A percentile compares a stretch with the other conserved stretches of the same genome.
Conservation (phyloP, 2,329 filamentous ascomycete species). For the Beauveria medogensis region DNA sequence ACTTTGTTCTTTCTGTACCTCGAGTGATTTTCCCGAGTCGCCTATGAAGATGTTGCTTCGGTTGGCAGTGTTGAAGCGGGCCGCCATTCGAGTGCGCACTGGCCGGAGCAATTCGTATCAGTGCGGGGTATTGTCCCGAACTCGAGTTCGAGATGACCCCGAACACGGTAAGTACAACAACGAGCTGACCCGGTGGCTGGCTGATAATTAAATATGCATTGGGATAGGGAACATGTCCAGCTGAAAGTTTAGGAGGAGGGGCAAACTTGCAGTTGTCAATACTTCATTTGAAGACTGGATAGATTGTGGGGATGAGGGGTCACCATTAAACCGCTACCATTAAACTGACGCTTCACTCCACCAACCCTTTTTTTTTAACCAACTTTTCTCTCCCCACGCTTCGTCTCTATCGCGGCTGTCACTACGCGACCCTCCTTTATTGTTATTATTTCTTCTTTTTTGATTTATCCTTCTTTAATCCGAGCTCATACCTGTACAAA, state of each 20-base stretch:
- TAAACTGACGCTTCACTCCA: neutral
- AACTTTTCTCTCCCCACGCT: neutral
- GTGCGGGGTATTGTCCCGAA: neutral
- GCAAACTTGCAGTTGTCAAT: neutral
- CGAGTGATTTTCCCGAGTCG: too few species aligned
- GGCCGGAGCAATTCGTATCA: neutral
- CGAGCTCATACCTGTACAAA: neutral
- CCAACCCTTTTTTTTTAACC: neutral
- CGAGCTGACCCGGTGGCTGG: too few species aligned
- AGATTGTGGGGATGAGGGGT: too few species aligned
- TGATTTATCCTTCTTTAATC: neutral
- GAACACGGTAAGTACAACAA: neutral
- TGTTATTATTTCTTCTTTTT: neutral
- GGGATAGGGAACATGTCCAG: too few species aligned
- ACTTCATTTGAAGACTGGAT: too few species aligned
- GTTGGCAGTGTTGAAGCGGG: neutral
- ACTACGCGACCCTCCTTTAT: neutral
- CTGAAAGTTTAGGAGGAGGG: neutral
- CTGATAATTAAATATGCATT: too few species aligned
- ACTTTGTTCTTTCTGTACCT: too few species aligned
- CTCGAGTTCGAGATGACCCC: neutral
- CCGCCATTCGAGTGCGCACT: neutral
- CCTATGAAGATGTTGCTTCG: too few species aligned
- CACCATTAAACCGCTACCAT: too few species aligned
- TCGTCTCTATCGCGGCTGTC: neutral